Percentiles rank a stretch among this genome's conserved stretches.
Evolutionary conservation across 345 rosid species (phyloP).

Genomic region (Erysimum cheiranthoides): DNA sequence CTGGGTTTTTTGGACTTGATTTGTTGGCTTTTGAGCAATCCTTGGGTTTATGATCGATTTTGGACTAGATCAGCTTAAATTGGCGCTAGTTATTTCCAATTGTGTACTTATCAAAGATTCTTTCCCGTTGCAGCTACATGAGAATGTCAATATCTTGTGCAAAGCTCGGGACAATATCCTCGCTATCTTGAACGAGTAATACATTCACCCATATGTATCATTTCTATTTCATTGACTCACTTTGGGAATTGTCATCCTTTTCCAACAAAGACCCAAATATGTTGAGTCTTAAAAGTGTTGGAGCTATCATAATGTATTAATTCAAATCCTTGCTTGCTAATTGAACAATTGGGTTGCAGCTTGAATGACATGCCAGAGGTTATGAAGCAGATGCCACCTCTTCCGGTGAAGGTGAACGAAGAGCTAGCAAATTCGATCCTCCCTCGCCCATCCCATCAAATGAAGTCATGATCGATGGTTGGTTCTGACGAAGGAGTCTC

Average conservation of each 20-base stretch:
- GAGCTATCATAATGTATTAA: neutral
- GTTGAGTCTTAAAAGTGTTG: neutral
- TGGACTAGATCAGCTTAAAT: neutral
- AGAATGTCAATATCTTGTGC: constrained; percentile 65
- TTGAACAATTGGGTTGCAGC: constrained; percentile 53
- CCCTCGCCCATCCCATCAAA: constrained; percentile 57
- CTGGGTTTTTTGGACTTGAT: neutral
- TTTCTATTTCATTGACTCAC: constrained; percentile 10
- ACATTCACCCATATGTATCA: constrained; percentile 18
- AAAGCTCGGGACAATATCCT: constrained; percentile 74
- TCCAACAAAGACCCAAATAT: neutral
- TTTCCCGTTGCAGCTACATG: constrained; percentile 59
- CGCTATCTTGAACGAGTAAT: constrained; percentile 73
- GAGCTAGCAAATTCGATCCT: constrained; percentile 73
- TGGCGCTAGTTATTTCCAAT: neutral
- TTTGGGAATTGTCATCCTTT: constrained; percentile 12
- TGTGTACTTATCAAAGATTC: neutral
- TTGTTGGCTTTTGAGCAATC: constrained; percentile 22
- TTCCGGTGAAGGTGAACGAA: constrained; percentile 79
- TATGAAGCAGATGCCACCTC: constrained; percentile 91
- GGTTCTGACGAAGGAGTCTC: constrained; percentile 41
- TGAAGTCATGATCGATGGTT: constrained; percentile 53
- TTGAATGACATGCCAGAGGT: constrained; percentile 80
- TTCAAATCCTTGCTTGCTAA: neutral
- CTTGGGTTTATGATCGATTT: neutral